Percentiles rank a stretch among this genome's conserved stretches.
These are phyloP conservation scores for Pythium monospermum DNA, from an alignment of 352 stramenopile species.

Conservation along the genomic window DNA sequence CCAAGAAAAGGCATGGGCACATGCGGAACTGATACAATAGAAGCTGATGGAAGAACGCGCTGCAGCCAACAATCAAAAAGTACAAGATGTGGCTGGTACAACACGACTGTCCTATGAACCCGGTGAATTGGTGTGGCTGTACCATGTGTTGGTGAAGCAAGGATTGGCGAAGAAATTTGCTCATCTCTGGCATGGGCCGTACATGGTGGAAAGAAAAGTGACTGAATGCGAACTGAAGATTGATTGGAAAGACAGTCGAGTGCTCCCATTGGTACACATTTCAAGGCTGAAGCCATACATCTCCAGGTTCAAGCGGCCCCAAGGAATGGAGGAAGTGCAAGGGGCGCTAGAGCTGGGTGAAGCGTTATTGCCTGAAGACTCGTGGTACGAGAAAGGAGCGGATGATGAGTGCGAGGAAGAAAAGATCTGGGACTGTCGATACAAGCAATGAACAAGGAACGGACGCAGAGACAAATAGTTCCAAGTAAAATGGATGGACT, in stretches of 20 bases:
- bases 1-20: constrained; percentile 2
- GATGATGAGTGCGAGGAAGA: constrained; percentile 15
- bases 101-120: not conserved
- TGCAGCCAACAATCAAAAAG: constrained; percentile 13
- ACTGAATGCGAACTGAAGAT: constrained; percentile 9
- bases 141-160: constrained; percentile 13
- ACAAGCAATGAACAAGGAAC: constrained; percentile 2
- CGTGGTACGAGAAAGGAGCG: not conserved
- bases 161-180: constrained; percentile 18
- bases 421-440: not conserved
- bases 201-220: constrained; percentile 4
- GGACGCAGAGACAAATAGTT: constrained; percentile 21
- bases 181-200: constrained; percentile 23
- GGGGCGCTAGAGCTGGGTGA: constrained; percentile 19
- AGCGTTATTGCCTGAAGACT: constrained; percentile 18
- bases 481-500: constrained; percentile 20
- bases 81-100: not conserved
- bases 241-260: not conserved
- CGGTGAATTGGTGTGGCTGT: constrained; percentile 21
- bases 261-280: constrained; percentile 14
- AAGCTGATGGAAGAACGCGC: constrained; percentile 2
- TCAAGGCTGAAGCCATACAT: constrained; percentile 9
- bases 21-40: not conserved
- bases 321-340: not conserved
- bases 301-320: not conserved